phyloP scores from a whole-genome alignment of 352 stramenopile species.

The Globisporangium cystogenes region DNA sequence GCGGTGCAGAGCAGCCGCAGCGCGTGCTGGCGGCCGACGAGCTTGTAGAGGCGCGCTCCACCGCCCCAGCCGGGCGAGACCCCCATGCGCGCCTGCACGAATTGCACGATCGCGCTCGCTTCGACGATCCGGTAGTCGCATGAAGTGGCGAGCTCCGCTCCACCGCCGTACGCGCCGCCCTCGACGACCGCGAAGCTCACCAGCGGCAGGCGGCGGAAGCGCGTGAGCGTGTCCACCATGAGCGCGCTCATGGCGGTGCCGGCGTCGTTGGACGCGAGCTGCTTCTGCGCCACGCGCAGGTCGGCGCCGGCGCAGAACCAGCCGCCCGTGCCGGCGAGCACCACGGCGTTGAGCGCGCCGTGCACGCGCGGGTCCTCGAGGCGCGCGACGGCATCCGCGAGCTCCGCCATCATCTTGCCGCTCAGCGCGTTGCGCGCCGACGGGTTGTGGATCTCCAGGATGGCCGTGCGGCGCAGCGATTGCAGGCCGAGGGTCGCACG shows the following conservation, averaged over 20 bases:
- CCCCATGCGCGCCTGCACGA: conserved; percentile 81
- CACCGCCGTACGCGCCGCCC: conserved; percentile 76
- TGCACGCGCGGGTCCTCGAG: conserved; percentile 54
- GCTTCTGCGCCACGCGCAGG: conserved; percentile 67
- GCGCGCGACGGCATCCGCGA: conserved; percentile 57
- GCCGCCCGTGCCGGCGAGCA: conserved; percentile 45
- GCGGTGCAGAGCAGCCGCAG: conserved; percentile 70
- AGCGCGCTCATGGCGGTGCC: conserved; percentile 61
- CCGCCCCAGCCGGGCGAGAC: conserved; percentile 84
- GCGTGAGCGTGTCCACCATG: conserved; percentile 72
- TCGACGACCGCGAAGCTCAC: conserved; percentile 78
- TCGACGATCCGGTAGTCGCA: conserved; percentile 81
- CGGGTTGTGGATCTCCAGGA: conserved; percentile 72
- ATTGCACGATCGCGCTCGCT: conserved; percentile 65
- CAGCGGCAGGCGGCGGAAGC: conserved; percentile 66
- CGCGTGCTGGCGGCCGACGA: conserved; percentile 68
- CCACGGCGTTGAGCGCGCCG: conserved; percentile 48
- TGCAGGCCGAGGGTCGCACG: conserved; percentile 14
- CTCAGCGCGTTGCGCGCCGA: conserved; percentile 68
- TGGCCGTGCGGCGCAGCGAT: conserved; percentile 34
- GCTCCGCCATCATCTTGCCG: conserved; percentile 87
- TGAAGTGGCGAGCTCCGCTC: conserved; percentile 73
- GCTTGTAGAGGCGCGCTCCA: conserved; percentile 63
- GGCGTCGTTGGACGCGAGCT: conserved; percentile 62
- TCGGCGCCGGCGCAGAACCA: conserved; percentile 87